Conservation (phyloP, 1,284 basidiomycete species). For the Amylostereum areolatum region DNA sequence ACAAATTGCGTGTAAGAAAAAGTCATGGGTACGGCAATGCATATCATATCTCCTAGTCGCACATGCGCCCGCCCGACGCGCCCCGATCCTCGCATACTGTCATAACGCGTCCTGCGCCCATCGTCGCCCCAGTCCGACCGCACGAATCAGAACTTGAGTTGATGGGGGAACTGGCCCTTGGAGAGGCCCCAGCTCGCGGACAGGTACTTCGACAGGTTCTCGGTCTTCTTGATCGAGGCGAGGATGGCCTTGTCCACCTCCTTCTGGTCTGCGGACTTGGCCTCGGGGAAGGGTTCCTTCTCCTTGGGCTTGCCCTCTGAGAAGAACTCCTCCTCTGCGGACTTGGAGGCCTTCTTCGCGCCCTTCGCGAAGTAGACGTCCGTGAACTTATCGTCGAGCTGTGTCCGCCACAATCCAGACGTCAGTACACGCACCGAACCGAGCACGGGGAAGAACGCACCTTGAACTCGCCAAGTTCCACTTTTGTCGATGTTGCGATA, state of each 20-base stretch:
- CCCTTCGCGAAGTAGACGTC: constrained; percentile 95
- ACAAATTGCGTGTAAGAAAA: constrained; percentile 13
- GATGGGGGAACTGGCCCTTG: constrained; percentile 91
- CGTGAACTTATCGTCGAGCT: constrained; percentile 88
- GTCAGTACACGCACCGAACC: not conserved
- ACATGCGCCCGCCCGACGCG: constrained; percentile 7
- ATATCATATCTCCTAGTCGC: constrained; percentile 16
- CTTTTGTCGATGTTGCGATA: constrained; percentile 96
- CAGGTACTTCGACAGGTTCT: constrained; percentile 92
- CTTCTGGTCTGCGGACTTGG: constrained; percentile 94
- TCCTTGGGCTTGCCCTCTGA: constrained; percentile 88
- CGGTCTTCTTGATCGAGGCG: constrained; percentile 88
- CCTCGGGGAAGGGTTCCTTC: constrained; percentile 87
- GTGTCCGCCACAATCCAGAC: not conserved
- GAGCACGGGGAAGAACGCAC: constrained; percentile 36
- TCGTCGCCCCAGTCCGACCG: constrained; percentile 4
- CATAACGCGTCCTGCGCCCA: constrained; percentile 10
- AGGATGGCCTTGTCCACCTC: constrained; percentile 82
- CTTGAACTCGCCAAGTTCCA: constrained; percentile 78
- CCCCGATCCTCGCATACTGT: constrained; percentile 5
- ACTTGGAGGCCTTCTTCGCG: constrained; percentile 58
- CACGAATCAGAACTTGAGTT: constrained; percentile 69
- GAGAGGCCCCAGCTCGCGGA: constrained; percentile 92
- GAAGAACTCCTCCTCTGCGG: constrained; percentile 96
- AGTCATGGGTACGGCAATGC: constrained; percentile 13